Evolutionary conservation across 331 rosid species (phyloP).

Genomic region (Acacia concinna): DNA sequence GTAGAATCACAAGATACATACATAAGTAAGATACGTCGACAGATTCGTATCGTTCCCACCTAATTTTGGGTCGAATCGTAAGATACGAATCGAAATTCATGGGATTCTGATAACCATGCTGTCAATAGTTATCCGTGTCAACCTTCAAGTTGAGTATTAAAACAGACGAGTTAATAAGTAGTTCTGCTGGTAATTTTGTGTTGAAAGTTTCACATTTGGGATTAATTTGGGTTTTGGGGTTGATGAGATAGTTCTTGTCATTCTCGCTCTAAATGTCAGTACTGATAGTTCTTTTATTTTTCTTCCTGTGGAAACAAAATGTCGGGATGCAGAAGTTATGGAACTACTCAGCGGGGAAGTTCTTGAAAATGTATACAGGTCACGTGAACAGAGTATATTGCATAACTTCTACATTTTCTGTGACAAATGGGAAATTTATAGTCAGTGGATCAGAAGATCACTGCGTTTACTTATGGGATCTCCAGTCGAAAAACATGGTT

Average conservation of each 20-base stretch:
- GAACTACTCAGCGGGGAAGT: constrained; percentile 74
- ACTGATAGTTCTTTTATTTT: neutral
- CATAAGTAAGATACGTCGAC: no score
- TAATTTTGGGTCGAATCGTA: no score
- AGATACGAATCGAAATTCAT: no score
- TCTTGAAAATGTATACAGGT: constrained; percentile 61
- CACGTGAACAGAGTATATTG: constrained; percentile 69
- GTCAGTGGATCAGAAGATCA: constrained; percentile 92
- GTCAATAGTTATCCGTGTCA: neutral
- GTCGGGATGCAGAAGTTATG: constrained; percentile 74
- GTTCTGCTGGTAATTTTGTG: neutral
- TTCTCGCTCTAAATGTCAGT: constrained; percentile 1
- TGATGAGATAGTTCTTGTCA: neutral
- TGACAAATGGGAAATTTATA: constrained; percentile 83
- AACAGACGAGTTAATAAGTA: neutral
- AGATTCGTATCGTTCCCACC: no score
- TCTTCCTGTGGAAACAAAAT: constrained; percentile 11
- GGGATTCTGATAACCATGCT: no score
- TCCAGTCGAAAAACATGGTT: constrained; percentile 70
- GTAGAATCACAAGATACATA: no score
- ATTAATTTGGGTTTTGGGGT: constrained; percentile 15
- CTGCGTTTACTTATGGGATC: constrained; percentile 91
- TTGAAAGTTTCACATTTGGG: neutral
- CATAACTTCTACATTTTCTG: constrained; percentile 81
- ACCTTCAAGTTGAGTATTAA: neutral